Evolutionary conservation across 116 monocot genomes (phyloP), one percentile per base, ranked within the genome.

Genomic region (Zostera marina): DNA sequence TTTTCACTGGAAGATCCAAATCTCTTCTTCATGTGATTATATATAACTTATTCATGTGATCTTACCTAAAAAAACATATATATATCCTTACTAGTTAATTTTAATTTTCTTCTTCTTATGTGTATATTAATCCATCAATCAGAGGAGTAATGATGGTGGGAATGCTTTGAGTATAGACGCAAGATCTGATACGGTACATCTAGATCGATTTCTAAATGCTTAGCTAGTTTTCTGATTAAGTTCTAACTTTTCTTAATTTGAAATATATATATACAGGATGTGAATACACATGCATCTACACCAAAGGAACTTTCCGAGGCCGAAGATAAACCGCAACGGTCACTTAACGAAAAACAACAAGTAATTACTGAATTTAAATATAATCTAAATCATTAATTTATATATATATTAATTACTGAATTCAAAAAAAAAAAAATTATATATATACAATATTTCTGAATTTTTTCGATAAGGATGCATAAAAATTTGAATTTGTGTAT

Each of bases 291-390:
- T 32, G 58, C 75, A 65, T 73, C 79, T n/a, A 63, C 60, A 14
- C 44, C 59, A 26, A 84, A 72, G 56, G 88, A 96, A 56, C 52
- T 59, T 59, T 66, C 77, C 71, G 98, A 98, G 66, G 49, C 79
- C 38, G 98, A 99, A n/a, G 98, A 99, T 65, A 90, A 74, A 48
- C 98, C 98, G 43, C 98, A 90, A 60, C 90, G 80, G 68, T 90
- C 98, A 64, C 83, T 99, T 22, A 99, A 90, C 73, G 98, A 99
- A 68, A 99, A 90, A 55, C 98, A 99, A 60, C 98, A 99, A 80
- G 96, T 83, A 43, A 13, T 16, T 9, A 45, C n/a, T n/a, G n/a
- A n/a, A n/a, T n/a, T n/a, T n/a, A 5, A 32, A 32, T 32, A 2
- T 3, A 32, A 32, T 32, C 32, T 32, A 32, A 32, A 32, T 32